These are phyloP conservation scores for Cyphellophora attinorum DNA, from an alignment of 2,329 filamentous ascomycete species.

Conservation along the genomic window DNA sequence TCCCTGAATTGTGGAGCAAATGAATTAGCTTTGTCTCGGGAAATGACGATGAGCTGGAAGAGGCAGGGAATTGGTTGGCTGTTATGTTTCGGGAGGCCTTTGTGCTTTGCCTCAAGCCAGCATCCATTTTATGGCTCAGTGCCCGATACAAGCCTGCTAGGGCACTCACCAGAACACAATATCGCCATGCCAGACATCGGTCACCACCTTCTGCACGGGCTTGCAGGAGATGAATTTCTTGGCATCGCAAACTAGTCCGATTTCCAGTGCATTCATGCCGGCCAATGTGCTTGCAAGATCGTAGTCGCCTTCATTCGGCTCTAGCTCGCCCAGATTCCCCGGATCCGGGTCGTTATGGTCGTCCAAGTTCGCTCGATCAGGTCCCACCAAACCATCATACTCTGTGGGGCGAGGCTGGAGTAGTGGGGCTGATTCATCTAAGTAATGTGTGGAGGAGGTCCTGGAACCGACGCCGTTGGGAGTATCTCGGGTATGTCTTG, in stretches of 20 bases:
- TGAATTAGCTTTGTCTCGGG: too few species aligned
- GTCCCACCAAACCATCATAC: conserved; percentile 8
- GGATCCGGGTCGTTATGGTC: conserved; percentile 1
- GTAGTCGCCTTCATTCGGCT: conserved; percentile 3
- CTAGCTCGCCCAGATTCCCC: neutral
- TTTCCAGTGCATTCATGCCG: conserved; percentile 76
- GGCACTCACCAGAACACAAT: conserved; percentile 90
- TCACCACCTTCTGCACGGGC: conserved; percentile 72
- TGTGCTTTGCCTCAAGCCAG: too few species aligned
- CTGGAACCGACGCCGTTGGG: conserved; percentile 1
- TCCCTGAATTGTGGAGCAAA: too few species aligned
- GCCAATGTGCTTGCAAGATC: conserved; percentile 60
- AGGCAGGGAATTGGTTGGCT: too few species aligned
- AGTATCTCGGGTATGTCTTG: conserved; percentile 14
- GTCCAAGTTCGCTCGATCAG: conserved; percentile 8
- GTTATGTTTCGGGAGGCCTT: too few species aligned
- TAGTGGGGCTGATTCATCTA: conserved; percentile 24
- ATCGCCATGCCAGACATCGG: conserved; percentile 76
- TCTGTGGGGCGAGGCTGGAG: conserved; percentile 13
- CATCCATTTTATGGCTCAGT: too few species aligned
- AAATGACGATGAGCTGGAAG: too few species aligned
- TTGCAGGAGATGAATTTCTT: conserved; percentile 78
- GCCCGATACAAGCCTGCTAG: too few species aligned
- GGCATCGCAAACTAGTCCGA: conserved; percentile 69
- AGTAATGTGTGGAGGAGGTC: conserved; percentile 2